Conservation (phyloP, 2,329 filamentous ascomycete genomes). For the Keithomyces neogunnii region DNA sequence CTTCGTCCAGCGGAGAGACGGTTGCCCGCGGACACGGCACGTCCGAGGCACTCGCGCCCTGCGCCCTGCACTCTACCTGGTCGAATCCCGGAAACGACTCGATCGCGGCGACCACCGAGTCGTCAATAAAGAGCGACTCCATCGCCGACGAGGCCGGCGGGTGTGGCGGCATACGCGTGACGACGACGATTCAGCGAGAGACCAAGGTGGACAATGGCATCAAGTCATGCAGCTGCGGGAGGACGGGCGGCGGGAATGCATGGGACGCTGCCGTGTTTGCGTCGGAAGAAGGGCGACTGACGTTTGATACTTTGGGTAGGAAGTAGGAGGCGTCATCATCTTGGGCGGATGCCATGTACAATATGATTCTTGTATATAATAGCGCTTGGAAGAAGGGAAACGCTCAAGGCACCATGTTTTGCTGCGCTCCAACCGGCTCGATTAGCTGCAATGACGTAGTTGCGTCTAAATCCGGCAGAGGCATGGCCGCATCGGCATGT, state of each 20-base stretch:
- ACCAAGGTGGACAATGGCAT: constrained; percentile 15
- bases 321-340: too few species aligned
- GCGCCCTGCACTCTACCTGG: background rate
- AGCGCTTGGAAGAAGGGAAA: too few species aligned
- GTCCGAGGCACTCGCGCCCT: constrained; percentile 1
- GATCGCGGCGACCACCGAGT: background rate
- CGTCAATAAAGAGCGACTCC: background rate
- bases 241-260: background rate
- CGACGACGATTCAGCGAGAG: constrained; percentile 28
- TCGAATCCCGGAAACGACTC: background rate
- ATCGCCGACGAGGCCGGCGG: background rate
- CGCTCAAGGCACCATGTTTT: too few species aligned
- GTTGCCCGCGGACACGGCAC: background rate
- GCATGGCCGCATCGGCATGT: too few species aligned
- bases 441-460: too few species aligned
- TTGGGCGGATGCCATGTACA: too few species aligned
- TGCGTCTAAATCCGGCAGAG: too few species aligned
- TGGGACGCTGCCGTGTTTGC: background rate
- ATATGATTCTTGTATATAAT: too few species aligned
- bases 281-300: too few species aligned
- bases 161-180: constrained; percentile 22
- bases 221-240: background rate
- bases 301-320: too few species aligned
- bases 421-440: too few species aligned
- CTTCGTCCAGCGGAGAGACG: constrained; percentile 8